Base-by-base conservation (phyloP, 768 basidiomycete genomes). In the Cystobasidium tubakii region DNA sequence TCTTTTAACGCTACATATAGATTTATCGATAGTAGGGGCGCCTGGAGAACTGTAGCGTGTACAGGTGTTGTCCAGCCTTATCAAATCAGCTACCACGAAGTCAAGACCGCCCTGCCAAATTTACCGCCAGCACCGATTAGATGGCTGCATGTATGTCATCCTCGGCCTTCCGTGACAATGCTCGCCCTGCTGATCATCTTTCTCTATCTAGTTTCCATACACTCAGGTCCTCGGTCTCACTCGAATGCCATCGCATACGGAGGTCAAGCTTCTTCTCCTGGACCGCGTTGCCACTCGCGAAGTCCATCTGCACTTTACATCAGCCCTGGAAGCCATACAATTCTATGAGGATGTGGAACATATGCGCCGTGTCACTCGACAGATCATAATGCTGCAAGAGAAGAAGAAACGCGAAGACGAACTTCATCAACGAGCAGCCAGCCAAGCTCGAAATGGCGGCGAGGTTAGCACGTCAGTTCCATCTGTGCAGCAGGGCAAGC, bases 61-160 rank as follows among this genome's bases (percentile, higher is more conserved):
- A 21, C 57, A 6, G 57, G 57, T 25, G 33, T 60, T 6, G 27
- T 60, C 27, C 57, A 60, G 27, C 57, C 57, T 15, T 60, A 17
- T 15, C 10, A 21, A 6, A 60, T 60, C 57, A 60, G 57, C 57
- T 60, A 60, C 27, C 57, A 60, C 57, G 57, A 60, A 25, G 57
- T 60, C 13, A 27, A 13, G 29, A 12, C 27, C 21, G 13, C 6
- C 33, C 13, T 34, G 12, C 4, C 57, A 23, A 21, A 21, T 2
- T 4, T 21, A 7, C 57, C 4, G 29, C 57, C 12, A 23, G 6
- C 27, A 60, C 57, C 57, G 33, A 6, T 60, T 25, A 60, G 12
- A 60, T 60, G 57, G 57, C 21, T 60, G 6, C 57, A 60, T 21
- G 57, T 60, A 34, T 17, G 57, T 60, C n/a, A n/a, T n/a, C n/a